Evolutionary conservation across 345 rosid genomes (phyloP).

Genomic region (Bruguiera parviflora): DNA sequence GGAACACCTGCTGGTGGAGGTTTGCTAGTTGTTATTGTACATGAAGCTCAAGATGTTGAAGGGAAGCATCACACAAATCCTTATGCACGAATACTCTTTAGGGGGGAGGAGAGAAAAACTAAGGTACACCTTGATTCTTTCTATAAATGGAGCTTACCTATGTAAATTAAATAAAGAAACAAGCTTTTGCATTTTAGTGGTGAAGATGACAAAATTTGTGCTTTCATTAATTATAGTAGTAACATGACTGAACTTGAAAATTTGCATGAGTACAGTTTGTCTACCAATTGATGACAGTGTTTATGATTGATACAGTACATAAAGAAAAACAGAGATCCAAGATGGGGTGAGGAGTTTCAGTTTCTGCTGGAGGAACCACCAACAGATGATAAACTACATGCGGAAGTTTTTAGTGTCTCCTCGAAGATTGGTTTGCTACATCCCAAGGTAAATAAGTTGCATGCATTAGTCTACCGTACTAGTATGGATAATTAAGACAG

Average conservation of each 20-base stretch:
- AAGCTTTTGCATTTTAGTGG: background rate
- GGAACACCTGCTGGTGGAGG: constrained; percentile 90
- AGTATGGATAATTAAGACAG: no score
- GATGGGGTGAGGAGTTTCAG: constrained; percentile 85
- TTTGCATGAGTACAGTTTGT: background rate
- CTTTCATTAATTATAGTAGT: background rate
- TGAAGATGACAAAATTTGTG: background rate
- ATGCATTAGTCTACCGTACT: background rate
- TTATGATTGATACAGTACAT: constrained; percentile 40
- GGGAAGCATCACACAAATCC: constrained; percentile 96
- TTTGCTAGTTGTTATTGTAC: constrained; percentile 68
- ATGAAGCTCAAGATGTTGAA: constrained; percentile 85
- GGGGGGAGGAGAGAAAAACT: constrained; percentile 81
- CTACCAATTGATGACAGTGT: constrained; percentile 2
- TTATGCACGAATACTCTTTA: constrained; percentile 56
- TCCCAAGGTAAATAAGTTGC: constrained; percentile 61
- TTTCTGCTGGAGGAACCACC: constrained; percentile 82
- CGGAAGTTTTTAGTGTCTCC: constrained; percentile 75
- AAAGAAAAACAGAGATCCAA: constrained; percentile 91
- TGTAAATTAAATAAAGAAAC: background rate
- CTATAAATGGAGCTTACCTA: background rate
- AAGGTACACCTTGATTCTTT: constrained; percentile 42
- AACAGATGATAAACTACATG: constrained; percentile 56
- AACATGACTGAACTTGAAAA: background rate
- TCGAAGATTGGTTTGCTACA: constrained; percentile 76